These are phyloP conservation scores for Epichloe glyceriae DNA, from an alignment of 2,329 filamentous ascomycete species.

Conservation along the genomic window DNA sequence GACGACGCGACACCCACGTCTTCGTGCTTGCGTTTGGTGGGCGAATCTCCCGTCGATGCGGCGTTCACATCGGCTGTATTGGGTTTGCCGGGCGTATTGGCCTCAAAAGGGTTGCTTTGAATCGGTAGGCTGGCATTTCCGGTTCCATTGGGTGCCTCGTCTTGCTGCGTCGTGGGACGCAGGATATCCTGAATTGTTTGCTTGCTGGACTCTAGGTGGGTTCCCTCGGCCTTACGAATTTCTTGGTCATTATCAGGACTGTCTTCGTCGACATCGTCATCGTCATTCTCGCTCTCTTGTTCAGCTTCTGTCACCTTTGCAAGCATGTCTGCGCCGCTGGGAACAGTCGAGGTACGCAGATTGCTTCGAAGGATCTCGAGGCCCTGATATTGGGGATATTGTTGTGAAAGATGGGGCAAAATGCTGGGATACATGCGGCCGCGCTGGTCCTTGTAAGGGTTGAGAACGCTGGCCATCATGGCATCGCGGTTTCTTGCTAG, in stretches of 20 bases:
- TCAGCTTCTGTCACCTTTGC: constrained; percentile 24
- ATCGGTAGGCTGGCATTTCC: constrained; percentile 15
- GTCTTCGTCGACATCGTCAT: constrained; percentile 17
- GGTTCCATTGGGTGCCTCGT: constrained; percentile 10
- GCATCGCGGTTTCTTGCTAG: constrained; percentile 54
- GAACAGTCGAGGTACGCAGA: constrained; percentile 29
- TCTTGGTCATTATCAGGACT: constrained; percentile 9
- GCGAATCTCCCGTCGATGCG: constrained; percentile 14
- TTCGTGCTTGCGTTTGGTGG: constrained; percentile 28
- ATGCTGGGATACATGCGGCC: constrained; percentile 59
- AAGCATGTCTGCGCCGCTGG: constrained; percentile 15
- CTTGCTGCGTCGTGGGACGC: constrained; percentile 10
- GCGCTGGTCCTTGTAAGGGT: constrained; percentile 54
- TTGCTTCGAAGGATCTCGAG: constrained; percentile 60
- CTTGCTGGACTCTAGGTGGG: neutral
- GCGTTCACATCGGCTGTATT: neutral
- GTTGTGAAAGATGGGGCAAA: constrained; percentile 62
- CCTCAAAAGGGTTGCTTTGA: constrained; percentile 24
- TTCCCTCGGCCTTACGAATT: neutral
- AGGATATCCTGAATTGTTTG: constrained; percentile 4
- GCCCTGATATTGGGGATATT: constrained; percentile 47
- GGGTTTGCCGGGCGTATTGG: constrained; percentile 8
- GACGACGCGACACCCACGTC: constrained; percentile 20
- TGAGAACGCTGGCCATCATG: constrained; percentile 71
- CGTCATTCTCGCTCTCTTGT: constrained; percentile 25